phyloP scores from a whole-genome alignment of 306 rosid genomes.

The Urtica urens region DNA sequence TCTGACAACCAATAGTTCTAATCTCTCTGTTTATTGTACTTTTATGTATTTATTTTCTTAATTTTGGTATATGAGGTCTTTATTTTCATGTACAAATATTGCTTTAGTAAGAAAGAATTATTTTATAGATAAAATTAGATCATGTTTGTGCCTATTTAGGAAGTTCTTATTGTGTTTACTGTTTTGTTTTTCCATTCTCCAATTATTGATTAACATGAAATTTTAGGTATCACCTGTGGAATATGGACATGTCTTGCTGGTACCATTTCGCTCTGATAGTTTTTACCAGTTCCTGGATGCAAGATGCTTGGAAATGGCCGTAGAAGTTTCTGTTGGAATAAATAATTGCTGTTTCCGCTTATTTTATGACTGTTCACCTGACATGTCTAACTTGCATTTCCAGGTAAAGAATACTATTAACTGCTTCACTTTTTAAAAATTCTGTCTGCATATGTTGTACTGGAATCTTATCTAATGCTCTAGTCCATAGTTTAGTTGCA shows the following conservation, averaged over 20 bases:
- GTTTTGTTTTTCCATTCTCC: too few relatives aligned
- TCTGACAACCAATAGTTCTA: not conserved
- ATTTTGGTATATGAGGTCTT: too few relatives aligned
- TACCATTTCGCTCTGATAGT: slow-evolving; percentile 15
- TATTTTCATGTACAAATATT: too few relatives aligned
- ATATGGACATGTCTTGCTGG: slow-evolving; percentile 33
- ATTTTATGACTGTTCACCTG: slow-evolving; percentile 23
- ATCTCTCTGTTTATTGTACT: not conserved
- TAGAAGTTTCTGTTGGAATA: slow-evolving; percentile 23
- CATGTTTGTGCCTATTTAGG: too few relatives aligned
- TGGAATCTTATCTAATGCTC: too few relatives aligned
- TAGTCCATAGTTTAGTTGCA: too few relatives aligned
- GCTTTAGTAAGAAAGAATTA: too few relatives aligned
- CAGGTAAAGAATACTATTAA: slow-evolving; percentile 25
- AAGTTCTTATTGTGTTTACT: too few relatives aligned
- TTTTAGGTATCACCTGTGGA: slow-evolving; percentile 26
- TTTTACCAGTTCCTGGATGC: slow-evolving; percentile 18
- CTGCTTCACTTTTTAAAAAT: too few relatives aligned
- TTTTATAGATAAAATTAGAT: too few relatives aligned
- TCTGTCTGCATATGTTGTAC: too few relatives aligned
- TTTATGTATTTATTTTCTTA: too few relatives aligned
- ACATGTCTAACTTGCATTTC: slow-evolving; percentile 22
- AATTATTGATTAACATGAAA: not conserved
- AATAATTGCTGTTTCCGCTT: slow-evolving; percentile 27
- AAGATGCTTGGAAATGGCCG: slow-evolving; percentile 24